Percentiles rank a stretch among this genome's conserved stretches.
Conservation (phyloP, 2,329 filamentous ascomycete genomes). For the Colletotrichum destructivum region DNA sequence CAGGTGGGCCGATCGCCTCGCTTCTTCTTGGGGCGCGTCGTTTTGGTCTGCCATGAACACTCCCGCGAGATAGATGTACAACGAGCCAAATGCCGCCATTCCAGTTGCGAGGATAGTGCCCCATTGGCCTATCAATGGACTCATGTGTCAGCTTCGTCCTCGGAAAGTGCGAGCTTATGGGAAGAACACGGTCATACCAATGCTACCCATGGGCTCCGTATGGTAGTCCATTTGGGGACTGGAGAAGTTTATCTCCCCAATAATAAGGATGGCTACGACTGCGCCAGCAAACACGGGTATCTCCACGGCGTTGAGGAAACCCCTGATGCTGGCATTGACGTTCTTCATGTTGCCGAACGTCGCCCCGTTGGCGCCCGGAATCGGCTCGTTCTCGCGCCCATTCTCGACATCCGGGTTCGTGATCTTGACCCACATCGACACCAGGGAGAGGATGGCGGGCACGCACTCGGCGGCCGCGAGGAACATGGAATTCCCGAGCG, state of each 20-base stretch:
- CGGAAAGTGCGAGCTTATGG: neutral
- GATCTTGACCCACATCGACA: constrained; percentile 76
- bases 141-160: neutral
- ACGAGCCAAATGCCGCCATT: constrained; percentile 71
- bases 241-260: constrained; percentile 77
- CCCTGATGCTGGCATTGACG: constrained; percentile 69
- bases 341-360: constrained; percentile 66
- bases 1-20: neutral
- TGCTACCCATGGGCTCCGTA: constrained; percentile 73
- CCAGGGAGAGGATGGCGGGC: constrained; percentile 73
- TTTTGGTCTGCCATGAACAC: constrained; percentile 44
- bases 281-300: constrained; percentile 72
- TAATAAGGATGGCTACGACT: constrained; percentile 70
- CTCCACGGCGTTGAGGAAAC: constrained; percentile 69
- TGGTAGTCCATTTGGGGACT: constrained; percentile 69
- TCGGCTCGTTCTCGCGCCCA: constrained; percentile 54
- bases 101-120: constrained; percentile 71
- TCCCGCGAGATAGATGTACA: constrained; percentile 66
- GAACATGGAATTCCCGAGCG: constrained; percentile 72
- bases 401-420: constrained; percentile 48
- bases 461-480: constrained; percentile 76
- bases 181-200: constrained; percentile 61
- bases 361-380: constrained; percentile 69
- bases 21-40: neutral
- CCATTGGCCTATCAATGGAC: constrained; percentile 67